These are phyloP conservation scores for Nothophytophthora sp. DNA, from an alignment of 352 stramenopile genomes.

Conservation along the genomic window DNA sequence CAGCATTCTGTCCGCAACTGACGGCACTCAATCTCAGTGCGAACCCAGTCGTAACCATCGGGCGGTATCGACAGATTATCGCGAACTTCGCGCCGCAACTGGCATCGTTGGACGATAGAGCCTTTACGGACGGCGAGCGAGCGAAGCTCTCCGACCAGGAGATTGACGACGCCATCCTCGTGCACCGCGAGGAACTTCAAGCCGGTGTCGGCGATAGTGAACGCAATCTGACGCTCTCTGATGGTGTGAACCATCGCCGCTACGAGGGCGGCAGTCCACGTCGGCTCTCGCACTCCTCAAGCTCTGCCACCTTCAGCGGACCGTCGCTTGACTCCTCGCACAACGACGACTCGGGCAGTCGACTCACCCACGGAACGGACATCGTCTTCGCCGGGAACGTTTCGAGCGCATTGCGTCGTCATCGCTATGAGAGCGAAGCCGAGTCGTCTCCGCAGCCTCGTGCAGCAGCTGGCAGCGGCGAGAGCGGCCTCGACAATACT, in stretches of 20 bases:
- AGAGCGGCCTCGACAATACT: slow-evolving; percentile 1
- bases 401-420: slow-evolving; percentile 75
- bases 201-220: neutral
- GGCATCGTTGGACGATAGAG: slow-evolving; percentile 49
- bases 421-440: slow-evolving; percentile 62
- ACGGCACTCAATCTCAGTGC: slow-evolving; percentile 53
- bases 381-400: slow-evolving; percentile 90
- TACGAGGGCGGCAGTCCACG: slow-evolving; percentile 20
- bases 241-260: neutral
- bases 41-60: slow-evolving; percentile 68
- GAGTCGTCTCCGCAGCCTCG: slow-evolving; percentile 8
- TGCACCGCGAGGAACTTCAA: slow-evolving; percentile 17
- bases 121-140: slow-evolving; percentile 37
- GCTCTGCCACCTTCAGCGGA: slow-evolving; percentile 18
- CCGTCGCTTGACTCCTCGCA: slow-evolving; percentile 16
- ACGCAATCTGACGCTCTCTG: no score
- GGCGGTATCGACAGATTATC: slow-evolving; percentile 65
- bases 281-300: slow-evolving; percentile 32
- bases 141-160: slow-evolving; percentile 45
- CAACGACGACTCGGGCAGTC: slow-evolving; percentile 64
- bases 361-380: slow-evolving; percentile 86
- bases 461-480: neutral
- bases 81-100: slow-evolving; percentile 78
- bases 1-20: slow-evolving; percentile 72
- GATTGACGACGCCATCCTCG: slow-evolving; percentile 49